These are phyloP conservation scores for Anethum foeniculum DNA, from an alignment of 140 eudicot genomes.

Conservation along the genomic window DNA sequence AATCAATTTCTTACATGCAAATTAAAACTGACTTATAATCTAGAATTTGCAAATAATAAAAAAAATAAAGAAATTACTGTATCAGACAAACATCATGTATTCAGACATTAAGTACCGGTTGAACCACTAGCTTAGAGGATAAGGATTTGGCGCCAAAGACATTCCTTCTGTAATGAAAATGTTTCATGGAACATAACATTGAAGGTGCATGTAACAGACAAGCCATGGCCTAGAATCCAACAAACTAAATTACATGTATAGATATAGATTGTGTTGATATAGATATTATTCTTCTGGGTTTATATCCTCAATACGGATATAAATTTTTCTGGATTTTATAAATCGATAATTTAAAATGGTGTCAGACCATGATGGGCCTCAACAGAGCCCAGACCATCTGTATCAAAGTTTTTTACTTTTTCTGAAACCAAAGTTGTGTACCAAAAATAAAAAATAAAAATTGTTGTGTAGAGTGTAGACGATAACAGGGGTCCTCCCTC, in stretches of 20 bases:
- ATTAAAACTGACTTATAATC: too few species aligned
- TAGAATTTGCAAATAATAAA: too few species aligned
- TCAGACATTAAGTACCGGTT: neutral
- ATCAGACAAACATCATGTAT: neutral
- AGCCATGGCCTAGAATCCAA: neutral
- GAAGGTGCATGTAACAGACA: neutral
- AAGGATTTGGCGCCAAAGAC: neutral
- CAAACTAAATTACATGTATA: neutral
- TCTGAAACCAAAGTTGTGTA: too few species aligned
- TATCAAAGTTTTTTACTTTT: too few species aligned
- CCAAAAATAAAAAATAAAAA: too few species aligned
- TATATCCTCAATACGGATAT: too few species aligned
- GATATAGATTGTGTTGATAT: neutral
- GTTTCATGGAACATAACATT: neutral
- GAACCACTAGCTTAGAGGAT: neutral
- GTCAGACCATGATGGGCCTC: neutral
- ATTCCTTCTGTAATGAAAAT: neutral
- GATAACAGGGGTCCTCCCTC: too few species aligned
- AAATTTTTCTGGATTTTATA: too few species aligned
- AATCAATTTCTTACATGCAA: neutral
- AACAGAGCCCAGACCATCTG: neutral
- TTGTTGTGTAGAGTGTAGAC: too few species aligned
- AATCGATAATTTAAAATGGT: neutral
- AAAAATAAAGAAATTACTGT: neutral
- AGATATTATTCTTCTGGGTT: too few species aligned